Base-by-base conservation (phyloP, 495 filamentous ascomycete species). In the Neurospora terricola region DNA sequence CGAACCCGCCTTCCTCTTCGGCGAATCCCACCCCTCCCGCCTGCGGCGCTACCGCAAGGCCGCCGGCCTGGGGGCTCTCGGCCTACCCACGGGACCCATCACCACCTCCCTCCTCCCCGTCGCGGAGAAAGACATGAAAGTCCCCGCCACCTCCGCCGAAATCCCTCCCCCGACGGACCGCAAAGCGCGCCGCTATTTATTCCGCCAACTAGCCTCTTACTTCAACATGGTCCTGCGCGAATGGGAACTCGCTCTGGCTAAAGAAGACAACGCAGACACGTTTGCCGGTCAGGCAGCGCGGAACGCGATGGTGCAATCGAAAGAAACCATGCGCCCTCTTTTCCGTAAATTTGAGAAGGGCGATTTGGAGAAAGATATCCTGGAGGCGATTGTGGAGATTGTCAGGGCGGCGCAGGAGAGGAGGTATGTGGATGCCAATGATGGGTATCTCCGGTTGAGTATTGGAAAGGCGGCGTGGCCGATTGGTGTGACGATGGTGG, bases 401-500 rank as follows among this genome's bases (percentile, higher is more conserved):
- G 94, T 97, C 18, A 84, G 90, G 74, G 93, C 94, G 30, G 93
- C 94, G 6, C 96, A 99, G 84, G 90, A 93, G 78, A 84, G 92
- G 71, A 86, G 93, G 77, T 99, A 98, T 80, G 96, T 99, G 42
- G 93, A 97, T 82, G 96, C 96, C 27, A 98, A 98, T 78, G 94
- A 99, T 79, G 93, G 93, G 2, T 99, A 98, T 80, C 82, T 99
- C 69, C 86, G 93, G 40, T 82, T 98, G 72, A 97, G 93, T 82
- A 99, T 99, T 80, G 96, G 96, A 71, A 99, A 99, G 87, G 96
- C 96, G 81, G 96, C 96, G 30, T 99, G 96, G 96, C 96, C 96
- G 37, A 99, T 99, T 80, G 96, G 96, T 83, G 96, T 99, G 38
- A 99, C 96, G 77, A 98, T 98, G 96, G 96, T 99, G 75, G 96